Evolutionary conservation across 352 stramenopile species (phyloP), one percentile per base, ranked within the genome.

Genomic region (Pythium guiyangense): DNA sequence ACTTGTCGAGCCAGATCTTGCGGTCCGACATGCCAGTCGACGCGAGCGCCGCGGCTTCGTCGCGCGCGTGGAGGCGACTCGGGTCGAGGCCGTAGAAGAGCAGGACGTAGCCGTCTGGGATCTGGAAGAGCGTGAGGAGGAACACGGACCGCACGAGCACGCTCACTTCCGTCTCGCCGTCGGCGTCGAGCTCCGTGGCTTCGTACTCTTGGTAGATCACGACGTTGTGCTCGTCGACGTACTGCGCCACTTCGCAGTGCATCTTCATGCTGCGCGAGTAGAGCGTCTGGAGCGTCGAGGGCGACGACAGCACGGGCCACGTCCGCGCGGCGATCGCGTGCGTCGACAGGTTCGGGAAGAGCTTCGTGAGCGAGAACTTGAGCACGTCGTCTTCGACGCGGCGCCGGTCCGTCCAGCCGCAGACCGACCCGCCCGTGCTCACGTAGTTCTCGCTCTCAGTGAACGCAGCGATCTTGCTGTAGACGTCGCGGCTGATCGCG

Each of bases 141-240:
- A 78, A 11, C 39, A 78, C 60, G 3, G 67, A 48, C 63, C 67
- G 59, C 39, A 62, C 59, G 15, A 61, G 45, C 35, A 72, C 64
- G 25, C 63, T 34, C 20, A 57, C 45, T 47, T 61, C 57, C 15
- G 52, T 66, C 6, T 17, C 37, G 17, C n/a, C 37, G 42, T 29
- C 42, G 17, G 47, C 2, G 50, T 73, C 55, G 40, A 52, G 52
- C 52, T 72, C 60, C 11, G 44, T 57, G 0, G 64, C 67, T 45
- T 73, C 64, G 54, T 65, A 72, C 44, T 67, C 60, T 45, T 72
- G 66, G 54, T 74, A 74, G 56, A 77, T 59, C 52, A 74, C 66
- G 12, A 70, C 48, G 51, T 77, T 77, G 59, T 51, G 67, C 17
- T 63, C 57, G 47, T 77, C 66, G 25, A 77, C 70, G 17, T 49